Conservation (phyloP, 352 stramenopile species). For the Phytopythium delawarense region DNA sequence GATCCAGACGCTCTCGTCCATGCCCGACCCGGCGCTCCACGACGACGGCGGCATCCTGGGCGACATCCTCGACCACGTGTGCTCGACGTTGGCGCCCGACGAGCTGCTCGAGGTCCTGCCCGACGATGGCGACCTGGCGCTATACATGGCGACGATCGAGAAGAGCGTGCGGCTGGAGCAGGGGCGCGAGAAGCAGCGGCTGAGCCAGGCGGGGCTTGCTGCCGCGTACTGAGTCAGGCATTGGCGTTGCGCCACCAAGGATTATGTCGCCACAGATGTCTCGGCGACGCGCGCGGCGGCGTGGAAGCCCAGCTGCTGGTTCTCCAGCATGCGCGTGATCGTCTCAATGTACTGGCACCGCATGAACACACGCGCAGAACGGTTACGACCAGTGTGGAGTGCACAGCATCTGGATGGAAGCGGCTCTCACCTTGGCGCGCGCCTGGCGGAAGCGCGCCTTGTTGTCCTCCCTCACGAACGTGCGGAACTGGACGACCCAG, state of each 20-base stretch:
- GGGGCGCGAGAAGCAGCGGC: slow-evolving; percentile 24
- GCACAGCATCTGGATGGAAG: neutral
- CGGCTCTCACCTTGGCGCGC: slow-evolving; percentile 29
- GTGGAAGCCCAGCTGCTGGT: slow-evolving; percentile 12
- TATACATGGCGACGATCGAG: slow-evolving; percentile 78
- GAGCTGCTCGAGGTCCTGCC: slow-evolving; percentile 75
- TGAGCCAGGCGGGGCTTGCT: slow-evolving; percentile 13
- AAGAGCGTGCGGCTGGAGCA: slow-evolving; percentile 50
- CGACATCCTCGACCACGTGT: slow-evolving; percentile 65
- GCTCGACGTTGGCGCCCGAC: slow-evolving; percentile 63
- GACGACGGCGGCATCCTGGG: slow-evolving; percentile 48
- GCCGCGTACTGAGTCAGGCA: slow-evolving; percentile 10
- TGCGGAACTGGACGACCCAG: slow-evolving; percentile 57
- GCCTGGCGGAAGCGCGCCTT: slow-evolving; percentile 48
- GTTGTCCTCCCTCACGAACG: slow-evolving; percentile 42
- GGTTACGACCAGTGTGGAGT: neutral
- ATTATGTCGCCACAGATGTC: neutral
- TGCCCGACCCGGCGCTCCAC: slow-evolving; percentile 25
- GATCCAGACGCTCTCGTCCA: slow-evolving; percentile 55
- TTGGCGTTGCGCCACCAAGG: neutral
- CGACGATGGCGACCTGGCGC: slow-evolving; percentile 64
- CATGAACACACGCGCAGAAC: neutral
- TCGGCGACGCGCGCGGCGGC: neutral
- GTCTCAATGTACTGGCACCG: slow-evolving; percentile 54
- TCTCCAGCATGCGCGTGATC: slow-evolving; percentile 61